These are phyloP conservation scores for Bacidia gigantensis DNA, from an alignment of 495 filamentous ascomycete genomes.

Conservation along the genomic window DNA sequence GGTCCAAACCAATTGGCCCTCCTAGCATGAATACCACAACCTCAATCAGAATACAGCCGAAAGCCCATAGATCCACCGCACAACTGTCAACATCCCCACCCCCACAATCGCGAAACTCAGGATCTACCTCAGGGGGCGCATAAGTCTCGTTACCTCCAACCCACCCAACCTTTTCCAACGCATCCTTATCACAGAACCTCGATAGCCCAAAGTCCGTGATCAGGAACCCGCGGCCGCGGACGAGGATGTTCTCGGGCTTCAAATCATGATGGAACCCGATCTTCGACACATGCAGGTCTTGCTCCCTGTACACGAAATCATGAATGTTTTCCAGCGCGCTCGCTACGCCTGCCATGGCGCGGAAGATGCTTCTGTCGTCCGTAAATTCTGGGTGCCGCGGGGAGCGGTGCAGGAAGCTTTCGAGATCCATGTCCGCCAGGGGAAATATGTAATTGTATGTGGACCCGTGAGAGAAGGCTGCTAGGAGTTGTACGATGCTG, in stretches of 20 bases:
- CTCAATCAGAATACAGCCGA: neutral
- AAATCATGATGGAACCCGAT: slow-evolving; percentile 70
- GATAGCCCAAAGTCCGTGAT: neutral
- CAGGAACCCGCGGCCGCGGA: slow-evolving; percentile 22
- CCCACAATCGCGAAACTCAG: neutral
- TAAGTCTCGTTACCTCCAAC: neutral
- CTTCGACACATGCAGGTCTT: neutral
- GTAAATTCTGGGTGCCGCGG: neutral
- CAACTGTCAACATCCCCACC: neutral
- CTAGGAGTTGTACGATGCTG: neutral
- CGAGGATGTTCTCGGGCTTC: slow-evolving; percentile 93
- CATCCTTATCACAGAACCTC: neutral
- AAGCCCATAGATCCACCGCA: slow-evolving; percentile 1
- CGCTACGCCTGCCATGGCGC: neutral
- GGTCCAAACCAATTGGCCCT: neutral
- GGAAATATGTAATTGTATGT: slow-evolving; percentile 3
- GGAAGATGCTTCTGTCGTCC: neutral
- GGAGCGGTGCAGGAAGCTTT: neutral
- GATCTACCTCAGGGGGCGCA: neutral
- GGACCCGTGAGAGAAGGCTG: neutral
- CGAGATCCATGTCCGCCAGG: neutral
- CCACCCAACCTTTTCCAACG: neutral
- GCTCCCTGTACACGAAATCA: neutral
- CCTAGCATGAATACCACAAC: slow-evolving; percentile 1
- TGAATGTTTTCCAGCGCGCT: neutral